These are phyloP conservation scores for Xylariaceae sp. DNA, from an alignment of 2,329 filamentous ascomycete species.

Conservation along the genomic window DNA sequence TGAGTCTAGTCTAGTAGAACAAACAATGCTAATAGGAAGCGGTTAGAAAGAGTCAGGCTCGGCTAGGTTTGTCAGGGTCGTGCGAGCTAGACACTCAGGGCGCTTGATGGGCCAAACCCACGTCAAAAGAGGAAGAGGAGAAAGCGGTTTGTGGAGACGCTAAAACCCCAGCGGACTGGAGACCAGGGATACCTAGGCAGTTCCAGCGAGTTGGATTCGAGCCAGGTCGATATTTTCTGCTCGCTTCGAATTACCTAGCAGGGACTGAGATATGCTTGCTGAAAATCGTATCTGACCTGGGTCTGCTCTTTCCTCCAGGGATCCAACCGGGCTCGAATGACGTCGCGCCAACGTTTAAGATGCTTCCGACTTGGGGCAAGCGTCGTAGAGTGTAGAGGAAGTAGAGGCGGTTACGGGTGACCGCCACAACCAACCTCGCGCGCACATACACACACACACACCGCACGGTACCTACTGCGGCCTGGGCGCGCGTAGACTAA, in stretches of 20 bases:
- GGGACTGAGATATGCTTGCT: constrained; percentile 1
- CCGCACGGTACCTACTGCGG: constrained; percentile 11
- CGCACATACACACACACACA: too few species aligned
- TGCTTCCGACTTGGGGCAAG: constrained; percentile 14
- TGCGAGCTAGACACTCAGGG: too few species aligned
- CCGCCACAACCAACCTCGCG: not conserved
- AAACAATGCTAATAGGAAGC: constrained; percentile 3
- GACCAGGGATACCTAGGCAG: constrained; percentile 15
- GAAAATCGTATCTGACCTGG: constrained; percentile 1
- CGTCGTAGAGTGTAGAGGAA: not conserved
- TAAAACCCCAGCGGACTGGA: constrained; percentile 14
- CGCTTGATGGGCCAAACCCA: too few species aligned
- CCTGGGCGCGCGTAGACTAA: constrained; percentile 3
- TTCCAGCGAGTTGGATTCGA: constrained; percentile 26
- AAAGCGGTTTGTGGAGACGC: constrained; percentile 20
- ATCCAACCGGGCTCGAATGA: constrained; percentile 4
- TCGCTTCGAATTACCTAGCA: constrained; percentile 12
- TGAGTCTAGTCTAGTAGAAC: not conserved
- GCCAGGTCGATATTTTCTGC: constrained; percentile 5
- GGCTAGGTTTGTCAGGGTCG: constrained; percentile 5
- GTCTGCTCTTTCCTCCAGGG: constrained; percentile 7
- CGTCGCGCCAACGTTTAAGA: constrained; percentile 1
- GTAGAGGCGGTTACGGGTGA: constrained; percentile 7
- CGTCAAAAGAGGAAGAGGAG: too few species aligned
- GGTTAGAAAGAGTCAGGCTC: constrained; percentile 4